Evolutionary conservation across 345 rosid species (phyloP).

Genomic region (Syzygium aqueum): DNA sequence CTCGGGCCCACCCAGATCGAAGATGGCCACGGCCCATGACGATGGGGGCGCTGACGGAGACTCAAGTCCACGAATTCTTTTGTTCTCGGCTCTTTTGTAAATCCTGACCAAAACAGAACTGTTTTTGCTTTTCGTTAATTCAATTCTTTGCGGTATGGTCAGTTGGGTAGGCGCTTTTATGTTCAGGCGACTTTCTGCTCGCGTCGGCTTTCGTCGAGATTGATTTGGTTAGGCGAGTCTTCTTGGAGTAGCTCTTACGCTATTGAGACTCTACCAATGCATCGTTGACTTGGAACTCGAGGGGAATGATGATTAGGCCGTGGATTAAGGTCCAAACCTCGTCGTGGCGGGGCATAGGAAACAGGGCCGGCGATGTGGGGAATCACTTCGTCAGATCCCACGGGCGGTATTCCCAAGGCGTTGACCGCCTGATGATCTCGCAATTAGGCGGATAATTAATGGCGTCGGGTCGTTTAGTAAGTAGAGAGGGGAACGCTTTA

Average conservation of each 20-base stretch:
- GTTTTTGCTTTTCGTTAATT: background rate
- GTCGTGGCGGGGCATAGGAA: background rate
- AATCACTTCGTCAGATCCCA: background rate
- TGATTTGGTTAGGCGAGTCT: background rate
- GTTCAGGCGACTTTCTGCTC: background rate
- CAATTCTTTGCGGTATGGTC: background rate
- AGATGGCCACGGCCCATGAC: slow-evolving; percentile 31
- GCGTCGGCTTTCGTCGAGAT: background rate
- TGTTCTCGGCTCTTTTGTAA: background rate
- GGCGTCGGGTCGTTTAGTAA: background rate
- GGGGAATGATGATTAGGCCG: background rate
- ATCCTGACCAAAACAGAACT: background rate
- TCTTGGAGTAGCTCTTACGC: background rate
- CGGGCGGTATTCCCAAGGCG: background rate
- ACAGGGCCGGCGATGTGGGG: no score
- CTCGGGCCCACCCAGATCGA: slow-evolving; percentile 10
- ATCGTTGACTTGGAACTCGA: background rate
- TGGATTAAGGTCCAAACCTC: background rate
- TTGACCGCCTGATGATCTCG: background rate
- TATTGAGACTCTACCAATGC: background rate
- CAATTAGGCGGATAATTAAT: background rate
- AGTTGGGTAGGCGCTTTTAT: background rate
- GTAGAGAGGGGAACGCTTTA: background rate
- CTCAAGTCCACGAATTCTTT: background rate
- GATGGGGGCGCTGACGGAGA: background rate